Conservation (phyloP, 169 alveolate genomes). For the Theileria annulata region DNA sequence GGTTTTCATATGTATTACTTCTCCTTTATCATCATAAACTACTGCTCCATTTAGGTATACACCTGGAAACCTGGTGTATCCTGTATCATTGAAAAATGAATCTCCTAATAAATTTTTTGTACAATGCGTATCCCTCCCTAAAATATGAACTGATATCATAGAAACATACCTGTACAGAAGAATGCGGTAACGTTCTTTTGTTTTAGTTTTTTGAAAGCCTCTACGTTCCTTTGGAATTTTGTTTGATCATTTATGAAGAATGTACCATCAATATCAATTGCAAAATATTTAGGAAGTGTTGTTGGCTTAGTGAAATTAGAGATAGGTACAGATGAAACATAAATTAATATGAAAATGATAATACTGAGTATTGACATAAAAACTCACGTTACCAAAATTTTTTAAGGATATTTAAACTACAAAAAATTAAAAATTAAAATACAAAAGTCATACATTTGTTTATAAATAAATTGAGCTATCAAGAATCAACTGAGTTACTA, state of each 20-base stretch:
- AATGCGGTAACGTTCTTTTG: background rate
- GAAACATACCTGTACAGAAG: constrained; percentile 32
- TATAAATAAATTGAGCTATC: too few relatives aligned
- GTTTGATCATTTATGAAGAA: background rate
- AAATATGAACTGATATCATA: background rate
- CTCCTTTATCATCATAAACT: constrained; percentile 18
- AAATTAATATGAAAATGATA: background rate
- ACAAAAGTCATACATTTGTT: too few relatives aligned
- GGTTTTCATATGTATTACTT: background rate
- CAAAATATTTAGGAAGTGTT: constrained; percentile 28
- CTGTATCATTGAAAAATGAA: background rate
- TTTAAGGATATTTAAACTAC: too few relatives aligned
- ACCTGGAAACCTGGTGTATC: constrained; percentile 44
- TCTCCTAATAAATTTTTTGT: background rate
- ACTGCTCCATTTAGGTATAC: constrained; percentile 48
- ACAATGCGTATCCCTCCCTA: background rate
- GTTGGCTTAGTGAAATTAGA: constrained; percentile 14
- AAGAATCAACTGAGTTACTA: too few relatives aligned
- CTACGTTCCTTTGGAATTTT: background rate
- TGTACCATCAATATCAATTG: constrained; percentile 36
- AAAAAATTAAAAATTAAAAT: too few relatives aligned
- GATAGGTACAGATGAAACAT: background rate
- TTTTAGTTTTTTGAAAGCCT: constrained; percentile 9
- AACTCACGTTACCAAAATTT: too few relatives aligned
- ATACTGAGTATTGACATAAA: too few relatives aligned